A percentile compares a stretch with the other conserved stretches of the same genome.
Conservation (phyloP, 148 eudicot genomes). For the Pharnaceum exiguum region DNA sequence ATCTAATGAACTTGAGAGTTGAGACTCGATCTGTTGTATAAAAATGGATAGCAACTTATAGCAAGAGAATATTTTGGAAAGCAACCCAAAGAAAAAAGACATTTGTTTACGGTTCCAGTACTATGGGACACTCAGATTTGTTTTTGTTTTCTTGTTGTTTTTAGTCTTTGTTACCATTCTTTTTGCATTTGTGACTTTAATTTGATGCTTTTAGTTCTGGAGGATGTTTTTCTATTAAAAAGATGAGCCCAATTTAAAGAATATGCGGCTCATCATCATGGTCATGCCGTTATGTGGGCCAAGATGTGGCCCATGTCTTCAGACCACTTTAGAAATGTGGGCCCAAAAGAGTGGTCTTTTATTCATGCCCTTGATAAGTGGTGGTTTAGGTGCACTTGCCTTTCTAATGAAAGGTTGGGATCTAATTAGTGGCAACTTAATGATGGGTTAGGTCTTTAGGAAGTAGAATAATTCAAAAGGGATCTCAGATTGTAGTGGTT, state of each 20-base stretch:
- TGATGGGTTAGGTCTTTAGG: constrained; percentile 23
- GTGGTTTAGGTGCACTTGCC: constrained; percentile 23
- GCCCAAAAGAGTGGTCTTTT: constrained; percentile 8
- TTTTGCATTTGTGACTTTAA: not conserved
- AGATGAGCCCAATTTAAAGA: constrained; percentile 3
- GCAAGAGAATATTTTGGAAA: not conserved
- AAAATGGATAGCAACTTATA: too few species aligned
- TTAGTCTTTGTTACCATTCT: too few species aligned
- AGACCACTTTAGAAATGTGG: constrained; percentile 18
- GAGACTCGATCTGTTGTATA: too few species aligned
- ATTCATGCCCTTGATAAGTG: constrained; percentile 22
- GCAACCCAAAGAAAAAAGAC: not conserved
- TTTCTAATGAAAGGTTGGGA: constrained; percentile 22
- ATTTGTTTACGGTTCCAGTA: not conserved
- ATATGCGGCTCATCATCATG: constrained; percentile 20
- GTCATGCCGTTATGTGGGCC: constrained; percentile 7
- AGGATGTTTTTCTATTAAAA: not conserved
- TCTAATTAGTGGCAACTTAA: constrained; percentile 11
- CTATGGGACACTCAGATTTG: not conserved
- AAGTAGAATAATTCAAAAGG: constrained; percentile 9
- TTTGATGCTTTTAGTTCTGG: not conserved
- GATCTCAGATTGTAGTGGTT: not conserved
- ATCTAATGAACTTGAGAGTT: too few species aligned
- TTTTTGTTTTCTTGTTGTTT: not conserved
- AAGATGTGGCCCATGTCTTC: constrained; percentile 18